Percentiles rank a stretch among this genome's conserved stretches.
Conservation (phyloP, 495 filamentous ascomycete genomes). For the Rhypophila decipiens region DNA sequence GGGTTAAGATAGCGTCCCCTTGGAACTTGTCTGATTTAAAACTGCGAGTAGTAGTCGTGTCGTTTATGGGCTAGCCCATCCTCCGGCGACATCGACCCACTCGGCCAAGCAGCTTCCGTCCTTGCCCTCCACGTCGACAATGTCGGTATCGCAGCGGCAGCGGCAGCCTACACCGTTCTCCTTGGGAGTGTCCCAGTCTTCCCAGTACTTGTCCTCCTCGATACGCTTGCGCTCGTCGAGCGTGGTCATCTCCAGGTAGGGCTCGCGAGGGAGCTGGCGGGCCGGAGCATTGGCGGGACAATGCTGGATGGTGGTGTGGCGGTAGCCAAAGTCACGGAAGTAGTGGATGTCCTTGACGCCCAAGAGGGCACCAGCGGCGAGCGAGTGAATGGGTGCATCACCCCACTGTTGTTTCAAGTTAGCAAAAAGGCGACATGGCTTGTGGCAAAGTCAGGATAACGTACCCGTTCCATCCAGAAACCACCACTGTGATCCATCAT, state of each 20-base stretch:
- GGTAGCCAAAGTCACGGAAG: conserved; percentile 98
- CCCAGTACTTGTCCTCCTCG: conserved; percentile 98
- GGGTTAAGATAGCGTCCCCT: no score
- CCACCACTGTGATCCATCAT: conserved; percentile 98
- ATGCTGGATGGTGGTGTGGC: conserved; percentile 98
- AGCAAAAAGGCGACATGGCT: conserved; percentile 2
- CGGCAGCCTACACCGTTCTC: conserved; percentile 97
- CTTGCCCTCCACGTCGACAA: conserved; percentile 95
- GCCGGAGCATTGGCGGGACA: conserved; percentile 94
- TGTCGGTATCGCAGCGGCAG: conserved; percentile 97
- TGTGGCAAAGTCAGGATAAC: conserved; percentile 21
- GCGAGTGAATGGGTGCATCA: conserved; percentile 96
- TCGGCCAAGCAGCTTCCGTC: conserved; percentile 89
- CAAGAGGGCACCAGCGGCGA: conserved; percentile 86
- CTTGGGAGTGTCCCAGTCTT: conserved; percentile 72
- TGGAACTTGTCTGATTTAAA: no score
- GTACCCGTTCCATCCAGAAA: conserved; percentile 97
- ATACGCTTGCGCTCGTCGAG: conserved; percentile 76
- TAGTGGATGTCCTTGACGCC: conserved; percentile 86
- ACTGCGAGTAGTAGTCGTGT: no score
- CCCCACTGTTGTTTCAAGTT: conserved; percentile 86
- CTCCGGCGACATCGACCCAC: conserved; percentile 97
- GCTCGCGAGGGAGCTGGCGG: conserved; percentile 74
- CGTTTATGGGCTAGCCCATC: conserved; percentile 69
- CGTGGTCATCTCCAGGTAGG: conserved; percentile 81